Conservation (phyloP, 2,329 filamentous ascomycete species). For the Hypomyces perniciosus region DNA sequence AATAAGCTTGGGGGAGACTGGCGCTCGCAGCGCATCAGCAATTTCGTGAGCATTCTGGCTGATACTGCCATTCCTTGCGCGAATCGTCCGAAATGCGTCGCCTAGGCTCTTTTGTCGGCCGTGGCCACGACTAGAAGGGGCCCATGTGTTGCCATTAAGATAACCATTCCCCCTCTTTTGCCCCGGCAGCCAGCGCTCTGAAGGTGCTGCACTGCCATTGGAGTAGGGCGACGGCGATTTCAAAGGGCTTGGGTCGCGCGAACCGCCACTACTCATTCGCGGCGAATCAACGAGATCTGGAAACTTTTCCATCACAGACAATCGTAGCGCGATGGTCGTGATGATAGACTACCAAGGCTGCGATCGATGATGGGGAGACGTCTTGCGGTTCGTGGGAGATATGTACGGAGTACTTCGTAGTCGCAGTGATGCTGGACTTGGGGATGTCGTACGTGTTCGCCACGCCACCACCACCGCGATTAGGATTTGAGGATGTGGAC, state of each 20-base stretch:
- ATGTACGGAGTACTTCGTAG: neutral
- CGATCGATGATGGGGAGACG: neutral
- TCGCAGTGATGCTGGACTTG: neutral
- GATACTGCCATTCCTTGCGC: conserved; percentile 75
- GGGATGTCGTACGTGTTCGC: neutral
- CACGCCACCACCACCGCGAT: neutral
- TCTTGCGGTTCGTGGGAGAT: too few relatives aligned
- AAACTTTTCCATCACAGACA: conserved; percentile 47
- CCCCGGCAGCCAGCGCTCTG: conserved; percentile 13
- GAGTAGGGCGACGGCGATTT: conserved; percentile 22
- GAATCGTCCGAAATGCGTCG: conserved; percentile 80
- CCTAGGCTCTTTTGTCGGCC: conserved; percentile 77
- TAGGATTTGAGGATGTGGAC: neutral
- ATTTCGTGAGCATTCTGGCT: conserved; percentile 92
- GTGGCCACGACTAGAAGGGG: conserved; percentile 44
- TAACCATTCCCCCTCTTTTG: conserved; percentile 9
- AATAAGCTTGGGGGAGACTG: conserved; percentile 61
- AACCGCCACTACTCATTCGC: conserved; percentile 22
- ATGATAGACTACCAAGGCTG: neutral
- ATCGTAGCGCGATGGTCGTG: neutral
- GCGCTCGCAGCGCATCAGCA: conserved; percentile 82
- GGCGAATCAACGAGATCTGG: conserved; percentile 46
- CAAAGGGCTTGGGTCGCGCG: conserved; percentile 23
- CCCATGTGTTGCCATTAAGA: conserved; percentile 16
- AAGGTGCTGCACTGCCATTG: conserved; percentile 23